phyloP scores from a whole-genome alignment of 139 green algal species.

The Microglena sp. region DNA sequence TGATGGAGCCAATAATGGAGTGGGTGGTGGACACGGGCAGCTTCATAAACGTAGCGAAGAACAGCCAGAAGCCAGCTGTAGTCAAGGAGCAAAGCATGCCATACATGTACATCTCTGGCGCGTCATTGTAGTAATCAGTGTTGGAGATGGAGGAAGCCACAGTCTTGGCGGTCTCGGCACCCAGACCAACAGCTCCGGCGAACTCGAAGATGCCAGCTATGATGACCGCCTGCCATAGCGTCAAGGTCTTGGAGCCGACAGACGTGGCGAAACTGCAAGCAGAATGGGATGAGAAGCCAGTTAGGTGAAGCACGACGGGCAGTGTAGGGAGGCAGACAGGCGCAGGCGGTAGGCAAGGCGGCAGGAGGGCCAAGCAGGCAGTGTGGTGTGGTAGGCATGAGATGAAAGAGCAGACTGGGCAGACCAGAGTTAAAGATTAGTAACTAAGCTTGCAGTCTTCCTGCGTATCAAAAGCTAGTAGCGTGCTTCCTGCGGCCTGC shows the following conservation, averaged over 20 bases:
- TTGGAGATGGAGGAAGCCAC: slow-evolving; percentile 3
- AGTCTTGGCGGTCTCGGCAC: slow-evolving; percentile 14
- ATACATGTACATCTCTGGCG: slow-evolving; percentile 32
- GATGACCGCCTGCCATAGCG: slow-evolving; percentile 19
- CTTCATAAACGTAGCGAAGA: slow-evolving; percentile 27
- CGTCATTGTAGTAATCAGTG: neutral
- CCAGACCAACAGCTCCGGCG: slow-evolving; percentile 27
- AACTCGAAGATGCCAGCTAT: slow-evolving; percentile 41
- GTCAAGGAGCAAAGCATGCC: slow-evolving; percentile 35
- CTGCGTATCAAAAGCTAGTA: no score
- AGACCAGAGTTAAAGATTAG: no score
- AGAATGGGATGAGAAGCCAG: no score
- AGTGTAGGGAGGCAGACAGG: no score
- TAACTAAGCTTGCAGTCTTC: no score
- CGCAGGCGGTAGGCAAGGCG: no score
- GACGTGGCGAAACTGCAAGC: slow-evolving; percentile 19
- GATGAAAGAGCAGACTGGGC: no score
- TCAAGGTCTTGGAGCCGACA: slow-evolving; percentile 34
- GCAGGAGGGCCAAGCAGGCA: no score
- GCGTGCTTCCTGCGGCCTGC: no score
- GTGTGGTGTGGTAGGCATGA: no score
- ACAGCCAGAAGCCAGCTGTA: slow-evolving; percentile 25
- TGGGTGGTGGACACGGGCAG: slow-evolving; percentile 52
- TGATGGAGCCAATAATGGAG: slow-evolving; percentile 31
- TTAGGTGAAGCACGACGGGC: no score